A percentile compares a stretch with the other conserved stretches of the same genome.
Evolutionary conservation across 2,329 filamentous ascomycete species (phyloP).

Genomic region (Neocatenulostroma microsporum): DNA sequence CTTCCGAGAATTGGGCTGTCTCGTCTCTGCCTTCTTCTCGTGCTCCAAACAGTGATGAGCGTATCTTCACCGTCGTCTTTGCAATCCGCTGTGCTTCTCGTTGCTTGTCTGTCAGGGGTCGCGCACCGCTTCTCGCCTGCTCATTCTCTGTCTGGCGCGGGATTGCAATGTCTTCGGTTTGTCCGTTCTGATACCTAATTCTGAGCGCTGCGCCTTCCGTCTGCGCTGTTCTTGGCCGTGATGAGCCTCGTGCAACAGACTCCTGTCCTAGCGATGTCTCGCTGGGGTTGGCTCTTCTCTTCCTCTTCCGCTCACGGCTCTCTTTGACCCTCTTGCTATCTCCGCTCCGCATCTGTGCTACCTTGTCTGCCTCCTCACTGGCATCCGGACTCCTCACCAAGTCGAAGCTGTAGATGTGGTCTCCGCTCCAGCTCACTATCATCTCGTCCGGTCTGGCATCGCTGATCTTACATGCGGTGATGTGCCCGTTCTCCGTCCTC

Average conservation of each 20-base stretch:
- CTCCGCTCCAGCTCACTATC: conserved; percentile 60
- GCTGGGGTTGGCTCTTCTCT: conserved; percentile 50
- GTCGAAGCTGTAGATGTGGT: conserved; percentile 54
- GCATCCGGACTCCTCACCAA: conserved; percentile 52
- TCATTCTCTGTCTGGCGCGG: conserved; percentile 14
- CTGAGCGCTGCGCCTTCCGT: conserved; percentile 43
- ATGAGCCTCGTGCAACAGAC: conserved; percentile 35
- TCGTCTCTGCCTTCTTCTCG: conserved; percentile 14
- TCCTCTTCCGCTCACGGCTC: conserved; percentile 21
- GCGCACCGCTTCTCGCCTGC: conserved; percentile 18
- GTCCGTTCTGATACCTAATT: conserved; percentile 53
- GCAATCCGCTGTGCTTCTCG: conserved; percentile 49
- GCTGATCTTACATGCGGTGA: conserved; percentile 64
- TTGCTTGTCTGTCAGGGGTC: conserved; percentile 45
- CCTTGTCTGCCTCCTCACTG: conserved; percentile 31
- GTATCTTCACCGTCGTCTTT: conserved; percentile 46
- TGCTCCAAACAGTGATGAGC: conserved; percentile 50
- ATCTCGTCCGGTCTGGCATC: conserved; percentile 61
- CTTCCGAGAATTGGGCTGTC: conserved; percentile 21
- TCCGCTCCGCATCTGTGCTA: conserved; percentile 7
- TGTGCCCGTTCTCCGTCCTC: conserved; percentile 52
- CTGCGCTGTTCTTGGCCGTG: conserved; percentile 41
- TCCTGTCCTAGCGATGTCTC: conserved; percentile 29
- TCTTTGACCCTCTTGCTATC: conserved; percentile 4
- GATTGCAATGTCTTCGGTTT: conserved; percentile 51